Base-by-base conservation (phyloP, 2,329 filamentous ascomycete species). In the Fusarium sp. region DNA sequence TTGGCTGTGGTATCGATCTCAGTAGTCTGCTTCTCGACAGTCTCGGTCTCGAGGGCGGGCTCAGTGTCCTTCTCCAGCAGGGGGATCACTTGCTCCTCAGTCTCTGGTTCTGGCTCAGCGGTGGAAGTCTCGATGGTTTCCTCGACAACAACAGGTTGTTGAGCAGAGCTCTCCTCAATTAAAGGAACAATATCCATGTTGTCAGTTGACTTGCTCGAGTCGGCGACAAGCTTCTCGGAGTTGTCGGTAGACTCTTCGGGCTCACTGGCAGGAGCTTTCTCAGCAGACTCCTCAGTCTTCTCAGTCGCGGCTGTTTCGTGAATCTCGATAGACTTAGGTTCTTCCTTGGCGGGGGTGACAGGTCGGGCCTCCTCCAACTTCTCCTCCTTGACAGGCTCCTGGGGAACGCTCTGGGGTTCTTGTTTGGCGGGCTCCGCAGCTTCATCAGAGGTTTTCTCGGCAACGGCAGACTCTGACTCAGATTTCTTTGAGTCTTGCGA, bases 361-460 rank as follows among this genome's bases (percentile, higher is more conserved):
- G 66, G 30, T 21, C 24, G 52, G 9, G 26, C 11, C 32, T 38
- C 46, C 8, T 63, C 49, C n/a, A 52, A 36, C 34, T 56, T 38
- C 23, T 32, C 19, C 48, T 58, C 43, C 7, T 55, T 17, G 17
- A 24, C 45, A 34, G 36, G 28, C 32, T 65, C 63, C 44, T 67
- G 53, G 3, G 54, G 20, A 7, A 32, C 40, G 12, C 42, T 24
- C 23, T 67, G 47, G 36, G 58, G 39, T 32, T 53, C 51, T 26
- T 72, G 42, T 15, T 55, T 24, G 12, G 36, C 53, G 17, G 64
- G 19, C 17, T 72, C 62, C 6, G 47, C 52, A 9, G 40, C 63
- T 45, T 74, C 62, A n/a, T 68, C 44, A 24, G 51, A 47, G 38
- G 56, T 60, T 20, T 69, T 52, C 34, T 67, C 58, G 21, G 36